These are phyloP conservation scores for Coemansia sp. DNA, from an alignment of 192 early-diverging fungal genomes.

Conservation along the genomic window DNA sequence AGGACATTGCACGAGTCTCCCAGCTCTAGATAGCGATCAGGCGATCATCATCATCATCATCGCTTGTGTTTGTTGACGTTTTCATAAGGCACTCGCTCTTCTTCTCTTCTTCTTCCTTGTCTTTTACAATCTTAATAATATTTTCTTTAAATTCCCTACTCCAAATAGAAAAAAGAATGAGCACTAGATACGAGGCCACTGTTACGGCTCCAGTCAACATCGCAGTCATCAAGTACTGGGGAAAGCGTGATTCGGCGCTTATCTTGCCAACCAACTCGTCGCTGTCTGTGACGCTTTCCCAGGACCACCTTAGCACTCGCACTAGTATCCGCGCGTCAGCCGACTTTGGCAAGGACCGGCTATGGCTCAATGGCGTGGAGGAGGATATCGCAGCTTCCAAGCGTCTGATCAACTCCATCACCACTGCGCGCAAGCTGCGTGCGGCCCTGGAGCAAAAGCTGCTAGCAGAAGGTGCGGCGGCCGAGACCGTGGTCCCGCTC, in stretches of 20 bases:
- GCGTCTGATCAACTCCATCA: constrained; percentile 84
- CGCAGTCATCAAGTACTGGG: constrained; percentile 99
- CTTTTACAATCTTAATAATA: not conserved
- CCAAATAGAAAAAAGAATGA: constrained; percentile 18
- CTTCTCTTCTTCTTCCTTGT: no score
- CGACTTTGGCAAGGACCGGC: constrained; percentile 68
- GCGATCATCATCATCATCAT: not conserved
- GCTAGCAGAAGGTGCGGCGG: constrained; percentile 6
- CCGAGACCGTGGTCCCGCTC: constrained; percentile 44
- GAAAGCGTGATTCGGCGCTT: constrained; percentile 88
- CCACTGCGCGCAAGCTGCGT: constrained; percentile 76
- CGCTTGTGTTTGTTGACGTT: not conserved
- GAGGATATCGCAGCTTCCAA: constrained; percentile 80
- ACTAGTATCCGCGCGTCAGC: constrained; percentile 82
- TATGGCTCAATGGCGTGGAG: constrained; percentile 97
- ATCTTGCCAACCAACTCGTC: constrained; percentile 98
- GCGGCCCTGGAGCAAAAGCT: constrained; percentile 65
- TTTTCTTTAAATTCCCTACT: not conserved
- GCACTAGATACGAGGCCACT: constrained; percentile 64
- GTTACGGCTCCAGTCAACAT: constrained; percentile 98
- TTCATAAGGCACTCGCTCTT: not conserved
- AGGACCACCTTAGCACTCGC: constrained; percentile 95
- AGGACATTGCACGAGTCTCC: constrained; percentile 38
- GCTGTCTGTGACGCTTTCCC: constrained; percentile 93
- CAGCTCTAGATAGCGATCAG: constrained; percentile 28